Evolutionary conservation across 352 stramenopile species (phyloP).

Genomic region (Bremia lactucae): DNA sequence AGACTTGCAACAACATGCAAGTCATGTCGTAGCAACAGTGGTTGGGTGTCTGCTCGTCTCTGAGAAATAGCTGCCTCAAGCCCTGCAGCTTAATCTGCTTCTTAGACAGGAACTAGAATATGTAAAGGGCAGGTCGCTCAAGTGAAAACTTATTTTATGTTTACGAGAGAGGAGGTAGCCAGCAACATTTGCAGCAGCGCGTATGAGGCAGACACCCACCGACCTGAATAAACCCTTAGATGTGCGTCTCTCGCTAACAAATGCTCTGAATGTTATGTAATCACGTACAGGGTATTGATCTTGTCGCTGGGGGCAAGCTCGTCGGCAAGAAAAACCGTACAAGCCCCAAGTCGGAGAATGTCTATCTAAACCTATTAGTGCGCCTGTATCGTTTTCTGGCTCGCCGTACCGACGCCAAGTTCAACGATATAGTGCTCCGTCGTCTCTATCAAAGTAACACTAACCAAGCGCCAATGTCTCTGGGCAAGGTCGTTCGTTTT

Average conservation of each 20-base stretch:
- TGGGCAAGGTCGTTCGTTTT: slow-evolving; percentile 93
- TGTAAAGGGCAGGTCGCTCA: no score
- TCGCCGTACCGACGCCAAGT: slow-evolving; percentile 97
- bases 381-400: slow-evolving; percentile 94
- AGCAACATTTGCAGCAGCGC: no score
- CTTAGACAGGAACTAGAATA: no score
- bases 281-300: slow-evolving; percentile 93
- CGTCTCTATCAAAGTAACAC: slow-evolving; percentile 99
- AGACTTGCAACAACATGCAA: not conserved
- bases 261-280: slow-evolving; percentile 8
- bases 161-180: no score
- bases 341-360: slow-evolving; percentile 97
- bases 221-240: no score
- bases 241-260: no score
- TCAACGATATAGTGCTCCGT: slow-evolving; percentile 97
- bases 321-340: slow-evolving; percentile 96
- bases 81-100: no score
- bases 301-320: slow-evolving; percentile 97
- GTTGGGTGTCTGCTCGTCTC: not conserved
- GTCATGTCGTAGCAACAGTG: not conserved
- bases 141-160: no score
- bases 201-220: not conserved
- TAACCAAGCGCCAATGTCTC: slow-evolving; percentile 96
- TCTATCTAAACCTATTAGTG: slow-evolving; percentile 98
- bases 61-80: not conserved